Evolutionary conservation across 805 yeast genomes (phyloP).

Genomic region (Myxozyma geophila): DNA sequence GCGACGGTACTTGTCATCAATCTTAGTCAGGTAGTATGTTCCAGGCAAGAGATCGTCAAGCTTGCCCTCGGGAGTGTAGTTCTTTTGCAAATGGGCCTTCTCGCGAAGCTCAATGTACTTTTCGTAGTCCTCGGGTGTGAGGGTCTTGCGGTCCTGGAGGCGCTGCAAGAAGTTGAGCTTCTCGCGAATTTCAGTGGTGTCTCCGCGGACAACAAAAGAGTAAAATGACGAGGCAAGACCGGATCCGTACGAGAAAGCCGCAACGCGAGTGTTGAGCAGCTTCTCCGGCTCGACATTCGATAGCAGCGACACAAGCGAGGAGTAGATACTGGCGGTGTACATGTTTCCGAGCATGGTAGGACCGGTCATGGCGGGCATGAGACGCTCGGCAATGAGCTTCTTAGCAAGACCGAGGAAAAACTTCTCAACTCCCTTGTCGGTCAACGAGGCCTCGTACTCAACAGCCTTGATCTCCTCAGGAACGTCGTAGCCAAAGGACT

Average conservation of each 20-base stretch:
- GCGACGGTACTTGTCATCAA: slow-evolving; percentile 91
- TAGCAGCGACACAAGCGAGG: slow-evolving; percentile 81
- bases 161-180: slow-evolving; percentile 69
- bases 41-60: slow-evolving; percentile 73
- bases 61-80: slow-evolving; percentile 77
- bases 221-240: slow-evolving; percentile 93
- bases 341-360: slow-evolving; percentile 98
- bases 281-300: slow-evolving; percentile 73
- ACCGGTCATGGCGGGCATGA: slow-evolving; percentile 77
- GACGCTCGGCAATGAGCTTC: slow-evolving; percentile 66
- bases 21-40: slow-evolving; percentile 77
- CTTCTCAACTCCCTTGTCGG: slow-evolving; percentile 83
- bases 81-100: slow-evolving; percentile 80
- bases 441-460: slow-evolving; percentile 75
- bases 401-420: slow-evolving; percentile 78
- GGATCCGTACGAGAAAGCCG: slow-evolving; percentile 95
- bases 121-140: slow-evolving; percentile 81
- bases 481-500: slow-evolving; percentile 45
- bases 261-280: slow-evolving; percentile 82
- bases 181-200: slow-evolving; percentile 67
- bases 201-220: slow-evolving; percentile 80
- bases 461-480: slow-evolving; percentile 61
- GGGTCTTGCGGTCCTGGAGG: slow-evolving; percentile 65
- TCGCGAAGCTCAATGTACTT: slow-evolving; percentile 84
- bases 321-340: slow-evolving; percentile 94